These are phyloP conservation scores for Cnidoscolus chayamansa DNA, from an alignment of 441 rosid species.

Conservation along the genomic window DNA sequence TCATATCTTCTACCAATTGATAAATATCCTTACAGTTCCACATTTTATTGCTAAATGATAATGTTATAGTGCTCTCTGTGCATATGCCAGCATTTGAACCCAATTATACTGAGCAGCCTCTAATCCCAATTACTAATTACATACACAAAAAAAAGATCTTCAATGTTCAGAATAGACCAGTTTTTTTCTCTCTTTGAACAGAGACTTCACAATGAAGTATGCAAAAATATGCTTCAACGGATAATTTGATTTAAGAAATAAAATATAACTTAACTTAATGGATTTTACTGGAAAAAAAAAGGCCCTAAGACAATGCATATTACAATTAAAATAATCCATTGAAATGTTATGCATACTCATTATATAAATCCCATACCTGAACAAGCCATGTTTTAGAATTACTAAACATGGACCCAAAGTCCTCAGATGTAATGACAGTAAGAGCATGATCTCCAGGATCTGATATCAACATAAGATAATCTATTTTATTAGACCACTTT, in stretches of 20 bases:
- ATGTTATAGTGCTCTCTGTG: neutral
- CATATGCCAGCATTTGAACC: too few relatives aligned
- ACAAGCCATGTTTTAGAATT: slow-evolving; percentile 70
- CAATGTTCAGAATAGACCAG: neutral
- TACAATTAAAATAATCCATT: neutral
- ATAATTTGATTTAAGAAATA: neutral
- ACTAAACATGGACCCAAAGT: slow-evolving; percentile 41
- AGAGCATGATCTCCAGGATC: slow-evolving; percentile 49
- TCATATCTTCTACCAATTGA: neutral
- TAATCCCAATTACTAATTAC: too few relatives aligned
- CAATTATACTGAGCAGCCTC: too few relatives aligned
- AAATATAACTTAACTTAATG: neutral
- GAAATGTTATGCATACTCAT: slow-evolving; percentile 2
- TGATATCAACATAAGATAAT: slow-evolving; percentile 28
- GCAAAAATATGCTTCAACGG: neutral
- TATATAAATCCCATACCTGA: slow-evolving; percentile 43
- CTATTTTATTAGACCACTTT: slow-evolving; percentile 1
- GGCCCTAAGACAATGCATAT: too few relatives aligned
- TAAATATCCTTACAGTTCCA: neutral
- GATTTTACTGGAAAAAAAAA: neutral
- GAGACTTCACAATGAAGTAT: too few relatives aligned
- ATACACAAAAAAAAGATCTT: neutral
- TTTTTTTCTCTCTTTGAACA: neutral
- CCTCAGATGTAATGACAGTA: slow-evolving; percentile 50
- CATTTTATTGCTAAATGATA: neutral